phyloP scores from a whole-genome alignment of 192 early-diverging fungal genomes.

The Entomortierella lignicola region DNA sequence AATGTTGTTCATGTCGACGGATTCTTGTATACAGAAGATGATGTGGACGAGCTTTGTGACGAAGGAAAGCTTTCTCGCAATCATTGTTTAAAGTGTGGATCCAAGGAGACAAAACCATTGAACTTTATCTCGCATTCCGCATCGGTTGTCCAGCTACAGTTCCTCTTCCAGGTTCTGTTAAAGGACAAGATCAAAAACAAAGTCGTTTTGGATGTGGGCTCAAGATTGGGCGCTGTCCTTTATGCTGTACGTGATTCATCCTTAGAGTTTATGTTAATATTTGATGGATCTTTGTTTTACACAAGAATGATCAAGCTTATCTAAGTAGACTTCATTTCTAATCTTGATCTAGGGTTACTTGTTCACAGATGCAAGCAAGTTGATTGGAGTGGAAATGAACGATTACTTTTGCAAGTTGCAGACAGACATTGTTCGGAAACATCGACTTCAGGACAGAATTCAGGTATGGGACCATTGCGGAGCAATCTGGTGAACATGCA shows the following conservation, averaged over 20 bases:
- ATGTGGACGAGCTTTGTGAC: slow-evolving; percentile 70
- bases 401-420: slow-evolving; percentile 67
- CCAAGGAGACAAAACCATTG: slow-evolving; percentile 50
- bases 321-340: background rate
- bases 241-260: slow-evolving; percentile 56
- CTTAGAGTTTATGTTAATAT: too few relatives aligned
- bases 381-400: slow-evolving; percentile 72
- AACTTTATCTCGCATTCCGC: slow-evolving; percentile 74
- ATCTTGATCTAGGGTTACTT: slow-evolving; percentile 56
- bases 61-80: slow-evolving; percentile 64
- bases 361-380: slow-evolving; percentile 61
- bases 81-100: slow-evolving; percentile 65
- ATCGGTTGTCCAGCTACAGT: slow-evolving; percentile 64
- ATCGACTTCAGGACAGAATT: slow-evolving; percentile 62
- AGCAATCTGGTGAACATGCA: too few relatives aligned
- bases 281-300: too few relatives aligned
- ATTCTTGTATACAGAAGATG: slow-evolving; percentile 68
- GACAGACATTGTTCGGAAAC: slow-evolving; percentile 61
- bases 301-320: background rate
- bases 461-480: slow-evolving; percentile 42
- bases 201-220: slow-evolving; percentile 69
- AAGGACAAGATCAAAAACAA: slow-evolving; percentile 58
- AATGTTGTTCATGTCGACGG: slow-evolving; percentile 70
- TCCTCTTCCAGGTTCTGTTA: slow-evolving; percentile 61
- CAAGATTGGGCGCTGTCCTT: slow-evolving; percentile 66